phyloP scores from a whole-genome alignment of 225 moss, liverwort and hornwort genomes.

The Marchantia polymorpha region DNA sequence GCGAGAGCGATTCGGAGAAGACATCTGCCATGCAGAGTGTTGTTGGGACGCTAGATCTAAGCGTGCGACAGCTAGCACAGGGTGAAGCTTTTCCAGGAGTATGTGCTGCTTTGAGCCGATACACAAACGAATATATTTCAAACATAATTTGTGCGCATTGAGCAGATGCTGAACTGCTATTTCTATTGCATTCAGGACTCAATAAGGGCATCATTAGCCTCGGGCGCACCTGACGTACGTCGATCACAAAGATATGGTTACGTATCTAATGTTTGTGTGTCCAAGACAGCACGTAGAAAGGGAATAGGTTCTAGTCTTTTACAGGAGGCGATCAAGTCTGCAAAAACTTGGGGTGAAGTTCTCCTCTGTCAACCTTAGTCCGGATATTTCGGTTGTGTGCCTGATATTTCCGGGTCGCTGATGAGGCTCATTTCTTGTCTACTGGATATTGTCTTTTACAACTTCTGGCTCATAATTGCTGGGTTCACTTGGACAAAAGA shows the following conservation, averaged over 20 bases:
- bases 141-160: conserved; percentile 3
- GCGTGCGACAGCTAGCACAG: conserved; percentile 65
- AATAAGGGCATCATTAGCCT: conserved; percentile 29
- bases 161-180: conserved; percentile 5
- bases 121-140: neutral
- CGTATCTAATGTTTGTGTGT: conserved; percentile 87
- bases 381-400: neutral
- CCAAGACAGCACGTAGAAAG: conserved; percentile 60
- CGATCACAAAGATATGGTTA: conserved; percentile 76
- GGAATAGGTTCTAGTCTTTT: conserved; percentile 74
- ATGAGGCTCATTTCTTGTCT: neutral
- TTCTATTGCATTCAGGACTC: conserved; percentile 34
- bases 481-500: neutral
- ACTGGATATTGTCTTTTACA: neutral
- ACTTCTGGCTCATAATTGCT: neutral
- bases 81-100: conserved; percentile 80
- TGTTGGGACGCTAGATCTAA: conserved; percentile 84
- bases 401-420: no score
- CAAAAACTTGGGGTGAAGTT: conserved; percentile 65
- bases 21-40: conserved; percentile 50
- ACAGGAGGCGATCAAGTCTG: conserved; percentile 55
- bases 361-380: neutral
- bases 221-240: conserved; percentile 34
- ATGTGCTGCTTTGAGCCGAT: conserved; percentile 20
- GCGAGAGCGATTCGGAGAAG: conserved; percentile 10